A percentile compares a stretch with the other conserved stretches of the same genome.
Evolutionary conservation across 495 filamentous ascomycete species (phyloP).

Genomic region (Penicillium angulare): DNA sequence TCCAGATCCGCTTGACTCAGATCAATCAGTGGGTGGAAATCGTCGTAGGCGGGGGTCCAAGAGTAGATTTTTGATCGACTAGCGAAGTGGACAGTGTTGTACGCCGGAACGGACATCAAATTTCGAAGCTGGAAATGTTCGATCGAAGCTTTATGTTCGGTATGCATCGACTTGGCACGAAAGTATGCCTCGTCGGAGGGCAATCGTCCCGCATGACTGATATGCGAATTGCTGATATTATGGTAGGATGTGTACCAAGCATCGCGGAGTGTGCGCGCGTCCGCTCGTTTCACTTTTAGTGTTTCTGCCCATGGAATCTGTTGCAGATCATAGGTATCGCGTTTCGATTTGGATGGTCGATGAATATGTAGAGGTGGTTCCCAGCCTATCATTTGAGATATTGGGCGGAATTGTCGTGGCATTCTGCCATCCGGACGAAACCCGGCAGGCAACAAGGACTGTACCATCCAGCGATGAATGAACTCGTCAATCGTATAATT

Average conservation of each 20-base stretch:
- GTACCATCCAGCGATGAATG: conserved; percentile 39
- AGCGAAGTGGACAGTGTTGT: conserved; percentile 77
- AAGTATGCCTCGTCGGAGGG: conserved; percentile 52
- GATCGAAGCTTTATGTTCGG: conserved; percentile 59
- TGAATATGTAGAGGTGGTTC: conserved; percentile 40
- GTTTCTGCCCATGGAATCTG: conserved; percentile 70
- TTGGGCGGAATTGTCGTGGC: conserved; percentile 20
- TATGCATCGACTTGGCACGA: conserved; percentile 68
- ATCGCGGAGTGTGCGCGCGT: conserved; percentile 59
- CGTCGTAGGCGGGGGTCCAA: conserved; percentile 40
- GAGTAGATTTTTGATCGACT: conserved; percentile 54
- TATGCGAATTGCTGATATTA: conserved; percentile 36
- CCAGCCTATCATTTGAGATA: conserved; percentile 35
- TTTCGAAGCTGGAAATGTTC: conserved; percentile 91
- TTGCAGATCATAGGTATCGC: conserved; percentile 68
- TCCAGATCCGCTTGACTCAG: conserved; percentile 50
- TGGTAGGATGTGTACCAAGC: conserved; percentile 45
- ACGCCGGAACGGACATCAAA: conserved; percentile 68
- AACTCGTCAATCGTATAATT: conserved; percentile 47
- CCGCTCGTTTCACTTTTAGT: conserved; percentile 58
- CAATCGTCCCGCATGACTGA: conserved; percentile 23
- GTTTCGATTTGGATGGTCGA: conserved; percentile 45
- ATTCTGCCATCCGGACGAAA: conserved; percentile 22
- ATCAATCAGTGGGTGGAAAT: conserved; percentile 57
- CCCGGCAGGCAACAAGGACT: conserved; percentile 17